Base-by-base conservation (phyloP, 345 rosid genomes). In the Gossypium sturtianum region DNA sequence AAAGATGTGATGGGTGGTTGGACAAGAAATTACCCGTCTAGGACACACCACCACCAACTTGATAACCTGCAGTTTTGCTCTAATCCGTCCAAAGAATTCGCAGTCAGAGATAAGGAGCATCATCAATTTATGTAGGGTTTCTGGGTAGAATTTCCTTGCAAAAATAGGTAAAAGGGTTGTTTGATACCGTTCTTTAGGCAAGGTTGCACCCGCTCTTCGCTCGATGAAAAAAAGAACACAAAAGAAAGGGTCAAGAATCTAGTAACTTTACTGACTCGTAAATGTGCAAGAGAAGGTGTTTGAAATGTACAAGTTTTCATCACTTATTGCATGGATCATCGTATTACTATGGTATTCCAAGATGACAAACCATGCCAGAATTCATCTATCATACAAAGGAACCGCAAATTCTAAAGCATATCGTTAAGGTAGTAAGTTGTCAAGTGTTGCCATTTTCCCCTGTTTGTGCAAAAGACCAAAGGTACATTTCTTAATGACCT, bases 131-230 rank as follows among this genome's bases (percentile, higher is more conserved):
- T 90, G 85, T 9, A 90, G 80, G 58, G 97, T 82, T 63, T 89
- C 89, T 0, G 93, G 87, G 51, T 86, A 81, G 81, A 93, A 93
- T 85, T 93, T 95, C 89, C 99, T 85, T 0, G 98, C 99, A 25
- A 93, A 93, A 51, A 95, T 84, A 34, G 7, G 7, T 34, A 34
- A 34, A 5, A 5, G 6, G 41, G 41, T 34, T 34, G 41, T 5
- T 34, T 34, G 41, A 34, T 34, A 5, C 41, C 41, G 41, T 34
- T 34, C 41, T 34, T 34, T 34, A 34, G 41, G 41, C 41, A 34
- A 34, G 38, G 41, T 5, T 34, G 41, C 41, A 34, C 41, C 41
- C 7, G 7, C 41, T 34, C 41, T 5, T 34, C 7, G 1, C 41
- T 34, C 1, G 1, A 34, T 34, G 7, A 34, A 5, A 34, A 34